Evolutionary conservation across 805 yeast genomes (phyloP), one percentile per base, ranked within the genome.

Genomic region (Spathaspora girioi): DNA sequence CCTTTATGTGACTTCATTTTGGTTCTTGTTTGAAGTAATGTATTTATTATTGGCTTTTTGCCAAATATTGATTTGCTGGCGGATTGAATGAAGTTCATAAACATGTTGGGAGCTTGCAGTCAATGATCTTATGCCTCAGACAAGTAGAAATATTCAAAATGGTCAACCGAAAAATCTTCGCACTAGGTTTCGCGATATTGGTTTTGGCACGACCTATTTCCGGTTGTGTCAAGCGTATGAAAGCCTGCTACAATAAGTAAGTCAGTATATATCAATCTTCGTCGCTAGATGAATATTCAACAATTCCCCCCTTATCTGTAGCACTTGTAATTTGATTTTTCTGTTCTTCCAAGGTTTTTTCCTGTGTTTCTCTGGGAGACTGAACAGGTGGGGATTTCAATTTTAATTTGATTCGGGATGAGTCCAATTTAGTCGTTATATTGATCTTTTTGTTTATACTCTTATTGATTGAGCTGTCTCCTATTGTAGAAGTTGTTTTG

Each of bases 1-100:
- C 96, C 89, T 64, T 89, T 84, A 65, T 89, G 94, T 2, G 97
- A 84, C 67, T 90, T 87, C 79, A 84, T 82, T 57, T 73, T 73
- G 49, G 58, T 71, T 60, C 78, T 66, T 19, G 73, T 68, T 47
- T 73, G 78, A 11, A 73, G 57, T 27, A 73, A 54, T 10, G 60
- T 58, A 44, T 59, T 59, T 35, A 54, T 49, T n/a, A 53, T 47
- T 5, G 67, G 65, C 50, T 54, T 54, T 43, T 58, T 62, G 38
- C 51, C 47, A 56, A 56, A 32, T 59, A 56, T 5, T 53, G 43
- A 38, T 15, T 47, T 42, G 23, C 49, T 40, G 17, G 47, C 41
- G 27, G 35, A 18, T 19, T 46, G 51, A 17, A 52, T 35, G 17
- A 52, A 50, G 15, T 48, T 48, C 23, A 45, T 17, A 18, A 48